These are phyloP conservation scores for Alternaria viburni DNA, from an alignment of 2,329 filamentous ascomycete species.

Conservation along the genomic window DNA sequence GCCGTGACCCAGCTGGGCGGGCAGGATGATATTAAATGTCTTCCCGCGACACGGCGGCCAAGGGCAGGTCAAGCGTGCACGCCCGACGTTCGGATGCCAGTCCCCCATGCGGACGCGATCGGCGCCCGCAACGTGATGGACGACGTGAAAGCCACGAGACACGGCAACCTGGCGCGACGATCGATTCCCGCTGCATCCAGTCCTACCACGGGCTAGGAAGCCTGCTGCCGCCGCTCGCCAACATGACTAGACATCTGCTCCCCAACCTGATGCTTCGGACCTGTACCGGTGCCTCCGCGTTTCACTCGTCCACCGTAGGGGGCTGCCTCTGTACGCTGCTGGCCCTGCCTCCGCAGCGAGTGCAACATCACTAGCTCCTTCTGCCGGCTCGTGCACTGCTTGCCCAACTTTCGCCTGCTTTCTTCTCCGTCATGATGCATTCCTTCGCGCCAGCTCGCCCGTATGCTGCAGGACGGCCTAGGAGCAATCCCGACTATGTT, in stretches of 20 bases:
- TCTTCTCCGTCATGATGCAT: neutral
- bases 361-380: constrained; percentile 6
- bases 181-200: constrained; percentile 9
- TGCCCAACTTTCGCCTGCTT: neutral
- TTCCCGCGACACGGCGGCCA: constrained; percentile 10
- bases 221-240: neutral
- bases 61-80: constrained; percentile 7
- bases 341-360: constrained; percentile 2
- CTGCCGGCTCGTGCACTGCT: constrained; percentile 9
- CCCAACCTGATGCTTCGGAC: neutral
- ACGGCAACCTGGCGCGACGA: constrained; percentile 8
- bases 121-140: neutral
- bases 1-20: constrained; percentile 1
- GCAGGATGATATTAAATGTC: constrained; percentile 6
- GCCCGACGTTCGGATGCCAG: neutral
- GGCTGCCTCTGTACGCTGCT: constrained; percentile 1
- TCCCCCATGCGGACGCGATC: constrained; percentile 7
- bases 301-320: constrained; percentile 7
- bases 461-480: neutral
- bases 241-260: neutral
- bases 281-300: constrained; percentile 6
- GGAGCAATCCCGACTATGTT: neutral
- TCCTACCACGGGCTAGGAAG: neutral
- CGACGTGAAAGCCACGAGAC: constrained; percentile 5
- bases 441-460: neutral